These are phyloP conservation scores for Nicotiana obtusifolia DNA, from an alignment of 257 asterid species.

Conservation along the genomic window DNA sequence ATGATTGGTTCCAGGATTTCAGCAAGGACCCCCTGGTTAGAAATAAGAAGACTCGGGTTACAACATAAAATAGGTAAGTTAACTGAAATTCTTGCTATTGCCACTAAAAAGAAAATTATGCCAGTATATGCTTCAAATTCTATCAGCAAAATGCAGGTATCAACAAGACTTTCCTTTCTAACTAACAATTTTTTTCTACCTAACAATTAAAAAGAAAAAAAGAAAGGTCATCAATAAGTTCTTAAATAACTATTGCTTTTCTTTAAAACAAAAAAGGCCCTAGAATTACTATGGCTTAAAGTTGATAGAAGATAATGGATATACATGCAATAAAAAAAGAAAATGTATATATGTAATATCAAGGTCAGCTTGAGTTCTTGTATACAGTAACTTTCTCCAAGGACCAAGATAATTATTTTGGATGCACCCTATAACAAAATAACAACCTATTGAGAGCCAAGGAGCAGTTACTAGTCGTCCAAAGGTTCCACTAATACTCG, in stretches of 20 bases:
- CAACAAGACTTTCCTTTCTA: background rate
- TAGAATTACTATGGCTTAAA: background rate
- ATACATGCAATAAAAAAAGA: background rate
- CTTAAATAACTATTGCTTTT: background rate
- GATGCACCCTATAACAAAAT: background rate
- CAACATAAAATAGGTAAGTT: conserved; percentile 5
- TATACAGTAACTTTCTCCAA: background rate
- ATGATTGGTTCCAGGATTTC: conserved; percentile 96
- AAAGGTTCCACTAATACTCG: background rate
- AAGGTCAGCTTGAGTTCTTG: background rate
- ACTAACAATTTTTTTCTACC: background rate
- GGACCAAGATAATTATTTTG: background rate
- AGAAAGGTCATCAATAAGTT: background rate
- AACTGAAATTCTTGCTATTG: background rate
- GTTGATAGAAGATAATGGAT: background rate
- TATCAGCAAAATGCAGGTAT: background rate
- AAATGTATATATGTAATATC: background rate
- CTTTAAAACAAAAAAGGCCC: background rate
- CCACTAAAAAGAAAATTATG: background rate
- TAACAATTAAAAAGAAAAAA: background rate
- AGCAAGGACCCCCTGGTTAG: conserved; percentile 87
- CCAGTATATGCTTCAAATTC: background rate
- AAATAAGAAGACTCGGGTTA: conserved; percentile 8
- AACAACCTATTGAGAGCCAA: background rate
- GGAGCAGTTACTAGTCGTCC: background rate